Percentiles rank a stretch among this genome's conserved stretches.
phyloP scores from a whole-genome alignment of 2,329 filamentous ascomycete genomes.

The Huntiella abstrusa region DNA sequence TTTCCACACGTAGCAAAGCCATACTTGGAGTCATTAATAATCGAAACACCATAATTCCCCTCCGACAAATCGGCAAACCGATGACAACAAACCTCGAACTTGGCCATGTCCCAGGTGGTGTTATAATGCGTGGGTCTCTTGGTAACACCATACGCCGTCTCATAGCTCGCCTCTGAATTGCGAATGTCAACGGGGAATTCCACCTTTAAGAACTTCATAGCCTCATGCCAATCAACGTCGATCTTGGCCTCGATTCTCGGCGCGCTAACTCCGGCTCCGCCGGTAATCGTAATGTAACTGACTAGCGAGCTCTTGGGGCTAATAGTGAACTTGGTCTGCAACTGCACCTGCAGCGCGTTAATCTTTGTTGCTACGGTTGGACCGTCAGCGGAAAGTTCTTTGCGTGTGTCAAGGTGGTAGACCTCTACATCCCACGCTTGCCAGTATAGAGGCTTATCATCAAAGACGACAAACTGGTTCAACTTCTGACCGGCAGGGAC shows the following conservation, averaged over 20 bases:
- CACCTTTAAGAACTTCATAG: constrained; percentile 95
- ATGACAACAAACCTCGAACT: constrained; percentile 92
- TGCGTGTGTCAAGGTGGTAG: constrained; percentile 73
- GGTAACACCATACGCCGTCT: constrained; percentile 83
- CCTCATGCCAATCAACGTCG: constrained; percentile 93
- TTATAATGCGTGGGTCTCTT: constrained; percentile 93
- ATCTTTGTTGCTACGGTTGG: constrained; percentile 26
- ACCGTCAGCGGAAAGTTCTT: constrained; percentile 54
- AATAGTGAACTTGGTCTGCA: constrained; percentile 72
- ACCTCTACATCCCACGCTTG: constrained; percentile 98
- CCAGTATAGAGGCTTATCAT: constrained; percentile 95
- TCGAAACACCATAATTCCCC: constrained; percentile 71
- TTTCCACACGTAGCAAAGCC: constrained; percentile 83
- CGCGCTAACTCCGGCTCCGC: constrained; percentile 30
- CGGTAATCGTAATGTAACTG: constrained; percentile 66
- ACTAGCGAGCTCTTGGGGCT: constrained; percentile 73
- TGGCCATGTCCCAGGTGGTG: constrained; percentile 93
- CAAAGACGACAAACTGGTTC: constrained; percentile 85
- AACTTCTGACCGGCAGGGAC: constrained; percentile 57
- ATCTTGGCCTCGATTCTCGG: constrained; percentile 36
- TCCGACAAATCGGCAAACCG: constrained; percentile 86
- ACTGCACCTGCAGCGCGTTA: constrained; percentile 39
- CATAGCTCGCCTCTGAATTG: constrained; percentile 86
- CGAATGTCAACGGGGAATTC: constrained; percentile 87
- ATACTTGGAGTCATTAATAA: constrained; percentile 91